Conservation (phyloP, 1,284 basidiomycete species). For the Cutaneotrichosporon sp. region DNA sequence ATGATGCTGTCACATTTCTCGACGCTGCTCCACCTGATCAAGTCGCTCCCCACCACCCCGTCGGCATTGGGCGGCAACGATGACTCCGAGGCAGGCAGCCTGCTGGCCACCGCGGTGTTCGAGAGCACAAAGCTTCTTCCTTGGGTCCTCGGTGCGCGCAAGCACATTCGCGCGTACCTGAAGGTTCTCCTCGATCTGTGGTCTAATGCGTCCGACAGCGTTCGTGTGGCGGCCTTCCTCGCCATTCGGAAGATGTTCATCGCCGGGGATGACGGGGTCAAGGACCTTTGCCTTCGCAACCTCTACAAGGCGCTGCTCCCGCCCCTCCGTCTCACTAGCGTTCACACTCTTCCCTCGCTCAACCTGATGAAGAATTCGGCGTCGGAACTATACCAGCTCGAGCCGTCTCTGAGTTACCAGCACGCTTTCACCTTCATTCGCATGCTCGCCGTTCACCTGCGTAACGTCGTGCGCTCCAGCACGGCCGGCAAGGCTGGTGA, state of each 20-base stretch:
- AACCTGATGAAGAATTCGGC: conserved; percentile 98
- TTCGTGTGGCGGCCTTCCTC: conserved; percentile 83
- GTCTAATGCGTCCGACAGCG: conserved; percentile 73
- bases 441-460: conserved; percentile 87
- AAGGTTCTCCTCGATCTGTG: conserved; percentile 81
- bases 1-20: conserved; percentile 83
- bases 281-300: conserved; percentile 76
- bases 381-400: conserved; percentile 79
- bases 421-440: conserved; percentile 96
- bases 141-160: conserved; percentile 75
- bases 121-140: conserved; percentile 84
- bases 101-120: conserved; percentile 65
- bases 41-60: conserved; percentile 63
- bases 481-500: conserved; percentile 32
- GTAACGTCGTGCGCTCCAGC: conserved; percentile 54
- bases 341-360: conserved; percentile 85
- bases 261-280: conserved; percentile 71
- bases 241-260: conserved; percentile 76
- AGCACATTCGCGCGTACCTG: conserved; percentile 74
- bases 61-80: conserved; percentile 29
- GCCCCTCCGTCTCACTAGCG: conserved; percentile 67
- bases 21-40: conserved; percentile 72
- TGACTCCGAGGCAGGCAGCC: conserved; percentile 40
- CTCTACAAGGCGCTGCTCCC: conserved; percentile 75
- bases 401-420: conserved; percentile 62